A percentile compares a stretch with the other conserved stretches of the same genome.
Evolutionary conservation across 768 basidiomycete genomes (phyloP).

Genomic region (Epithele typhae): DNA sequence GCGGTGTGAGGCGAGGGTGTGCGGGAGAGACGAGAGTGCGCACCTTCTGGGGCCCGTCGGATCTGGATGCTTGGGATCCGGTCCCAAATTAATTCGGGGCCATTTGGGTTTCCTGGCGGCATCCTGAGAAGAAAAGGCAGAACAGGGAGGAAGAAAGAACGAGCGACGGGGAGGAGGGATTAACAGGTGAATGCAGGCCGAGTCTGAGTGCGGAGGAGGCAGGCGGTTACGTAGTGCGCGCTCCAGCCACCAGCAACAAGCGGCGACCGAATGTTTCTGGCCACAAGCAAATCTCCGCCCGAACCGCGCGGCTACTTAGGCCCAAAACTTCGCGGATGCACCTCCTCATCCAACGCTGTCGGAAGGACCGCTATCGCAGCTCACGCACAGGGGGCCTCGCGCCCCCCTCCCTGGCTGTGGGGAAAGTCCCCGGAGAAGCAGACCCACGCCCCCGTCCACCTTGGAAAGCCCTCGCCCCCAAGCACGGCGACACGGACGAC

Average conservation of each 20-base stretch:
- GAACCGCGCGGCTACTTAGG: not conserved
- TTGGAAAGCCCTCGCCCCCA: conserved; percentile 75
- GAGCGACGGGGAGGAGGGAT: no score
- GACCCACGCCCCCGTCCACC: conserved; percentile 47
- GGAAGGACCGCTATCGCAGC: conserved; percentile 87
- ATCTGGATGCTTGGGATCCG: conserved; percentile 23
- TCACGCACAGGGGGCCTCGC: conserved; percentile 57
- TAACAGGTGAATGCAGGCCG: no score
- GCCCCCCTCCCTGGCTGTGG: conserved; percentile 63
- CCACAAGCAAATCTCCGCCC: conserved; percentile 6
- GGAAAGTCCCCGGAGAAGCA: conserved; percentile 94
- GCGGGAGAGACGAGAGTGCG: not conserved
- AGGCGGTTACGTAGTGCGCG: no score
- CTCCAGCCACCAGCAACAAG: no score
- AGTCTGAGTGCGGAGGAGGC: no score
- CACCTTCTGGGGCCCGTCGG: conserved; percentile 20
- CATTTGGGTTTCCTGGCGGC: conserved; percentile 6
- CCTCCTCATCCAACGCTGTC: not conserved
- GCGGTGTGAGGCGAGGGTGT: no score
- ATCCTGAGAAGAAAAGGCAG: conserved; percentile 5
- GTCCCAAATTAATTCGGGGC: conserved; percentile 16
- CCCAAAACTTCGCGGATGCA: not conserved
- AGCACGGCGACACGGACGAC: conserved; percentile 59
- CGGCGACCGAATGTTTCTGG: not conserved
- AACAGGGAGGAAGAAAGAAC: no score